Evolutionary conservation across 78 protist genomes (phyloP), one percentile per base, ranked within the genome.

Genomic region (Monocercomonoides exilis): DNA sequence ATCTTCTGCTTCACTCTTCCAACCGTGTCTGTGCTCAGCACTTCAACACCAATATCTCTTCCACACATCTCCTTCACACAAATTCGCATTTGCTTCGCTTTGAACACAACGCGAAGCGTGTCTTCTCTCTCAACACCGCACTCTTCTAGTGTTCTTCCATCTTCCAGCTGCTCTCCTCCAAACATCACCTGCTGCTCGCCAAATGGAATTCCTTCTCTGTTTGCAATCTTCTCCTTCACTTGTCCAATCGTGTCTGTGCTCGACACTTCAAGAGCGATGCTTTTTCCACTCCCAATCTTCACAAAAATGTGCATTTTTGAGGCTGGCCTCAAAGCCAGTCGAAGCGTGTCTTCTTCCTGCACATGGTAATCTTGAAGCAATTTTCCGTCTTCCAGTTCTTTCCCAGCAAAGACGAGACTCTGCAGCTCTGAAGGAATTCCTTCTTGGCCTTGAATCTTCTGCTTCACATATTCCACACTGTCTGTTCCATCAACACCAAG

Each of bases 231-330:
- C 38, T 11, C 70, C 70, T 54, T 54, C 38, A 54, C 21, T 87
- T 92, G 94, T 63, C 96, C 98, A 86, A 97, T 96, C 88, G 97
- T 94, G 93, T 97, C 97, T 36, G 94, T 85, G 41, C 95, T 45
- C 92, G 95, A 11, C 38, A 11, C 11, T 32, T 54, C 70, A 21
- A 54, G 11, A 11, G 70, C 21, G 38, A 54, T 11, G 38, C 38
- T 54, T 21, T 54, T 54, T 32, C 70, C 70, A 11, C 38, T 54
- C 38, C 11, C 38, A 21, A 21, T 54, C 70, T 54, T 54, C 38
- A 54, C 70, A 54, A 54, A 54, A 54, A 54, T 54, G 38, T 54
- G n/a, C n/a, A n/a, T n/a, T n/a, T n/a, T n/a, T n/a, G n/a, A n/a
- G n/a, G n/a, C n/a, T n/a, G n/a, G n/a, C 70, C 70, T 11, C 21